phyloP scores from a whole-genome alignment of 1,284 basidiomycete genomes.

The Irpex sp. region DNA sequence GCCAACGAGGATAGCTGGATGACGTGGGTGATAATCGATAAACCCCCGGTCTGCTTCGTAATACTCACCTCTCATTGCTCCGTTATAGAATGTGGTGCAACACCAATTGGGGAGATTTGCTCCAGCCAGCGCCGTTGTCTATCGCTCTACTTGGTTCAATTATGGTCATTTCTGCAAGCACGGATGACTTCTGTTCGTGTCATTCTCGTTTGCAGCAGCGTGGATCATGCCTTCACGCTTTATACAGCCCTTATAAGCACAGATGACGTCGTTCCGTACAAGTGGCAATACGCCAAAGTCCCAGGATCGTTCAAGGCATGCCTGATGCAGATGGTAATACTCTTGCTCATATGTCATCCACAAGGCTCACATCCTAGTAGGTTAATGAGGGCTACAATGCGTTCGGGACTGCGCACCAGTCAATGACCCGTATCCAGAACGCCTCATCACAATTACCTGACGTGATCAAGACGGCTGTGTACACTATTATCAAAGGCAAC shows the following conservation, averaged over 20 bases:
- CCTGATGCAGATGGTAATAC: background rate
- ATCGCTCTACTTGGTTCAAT: constrained; percentile 12
- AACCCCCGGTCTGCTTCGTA: background rate
- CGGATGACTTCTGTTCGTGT: constrained; percentile 8
- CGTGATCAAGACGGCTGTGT: constrained; percentile 9
- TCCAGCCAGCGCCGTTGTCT: constrained; percentile 14
- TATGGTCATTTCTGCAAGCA: constrained; percentile 7
- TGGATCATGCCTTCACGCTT: background rate
- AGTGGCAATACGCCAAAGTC: background rate
- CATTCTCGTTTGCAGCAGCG: background rate
- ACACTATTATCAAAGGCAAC: background rate
- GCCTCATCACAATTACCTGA: constrained; percentile 11
- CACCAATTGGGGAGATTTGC: constrained; percentile 14
- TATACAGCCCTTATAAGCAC: background rate
- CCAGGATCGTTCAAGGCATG: background rate
- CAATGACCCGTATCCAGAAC: constrained; percentile 12
- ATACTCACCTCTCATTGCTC: background rate
- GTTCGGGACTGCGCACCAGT: constrained; percentile 10
- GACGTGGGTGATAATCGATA: background rate
- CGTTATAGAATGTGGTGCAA: constrained; percentile 9
- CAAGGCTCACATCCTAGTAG: background rate
- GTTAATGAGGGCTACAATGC: constrained; percentile 1
- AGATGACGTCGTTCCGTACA: background rate
- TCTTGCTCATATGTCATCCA: background rate
- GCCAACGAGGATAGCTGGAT: background rate